Base-by-base conservation (phyloP, 2,329 filamentous ascomycete genomes). In the Dothidotthia symphoricarpi region DNA sequence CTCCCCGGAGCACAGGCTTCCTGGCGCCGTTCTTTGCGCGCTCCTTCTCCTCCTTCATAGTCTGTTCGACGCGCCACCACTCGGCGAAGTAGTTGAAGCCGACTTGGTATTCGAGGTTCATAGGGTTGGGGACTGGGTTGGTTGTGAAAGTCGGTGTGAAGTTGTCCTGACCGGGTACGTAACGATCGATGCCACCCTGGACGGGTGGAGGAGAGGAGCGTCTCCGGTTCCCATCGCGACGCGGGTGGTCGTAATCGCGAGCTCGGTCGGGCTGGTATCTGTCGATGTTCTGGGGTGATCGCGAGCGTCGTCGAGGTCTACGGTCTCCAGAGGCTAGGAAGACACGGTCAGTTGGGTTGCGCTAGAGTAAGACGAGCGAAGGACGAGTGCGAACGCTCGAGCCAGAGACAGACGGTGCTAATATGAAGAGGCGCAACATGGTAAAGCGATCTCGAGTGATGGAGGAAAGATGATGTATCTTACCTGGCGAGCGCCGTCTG, bases 61-160 rank as follows among this genome's bases (percentile, higher is more conserved):
- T 82, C 63, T 90, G 85, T 53, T 90, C 88, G 50, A 83, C 75
- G 44, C 86, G 80, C 86, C 86, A 91, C 86, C 86, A 91, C 65
- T 91, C 86, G 13, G 86, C 83, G 55, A 88, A 91, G 66, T 85
- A 91, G 11, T 86, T 90, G 67, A 91, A 91, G 2, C 86, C 86
- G 38, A 90, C 86, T 61, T 91, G 86, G 47, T 85, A 89, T 3
- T 85, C 80, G 8, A 91, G 74, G 44, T 80, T 80, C 53, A 85
- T 74, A 2, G 86, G 86, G 46, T 91, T 85, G 10, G 78, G 75
- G 3, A 91, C 70, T 7, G 85, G 85, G 51, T 90, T 90, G 13
- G 73, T 67, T 1, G 73, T 71, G 11, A 77, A 67, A 13, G 70
- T 66, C 7, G 76, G 72, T 19, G 77, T 64, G 16, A 73, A 70